Evolutionary conservation across 2,329 filamentous ascomycete genomes (phyloP).

Genomic region (Claviceps sp.): DNA sequence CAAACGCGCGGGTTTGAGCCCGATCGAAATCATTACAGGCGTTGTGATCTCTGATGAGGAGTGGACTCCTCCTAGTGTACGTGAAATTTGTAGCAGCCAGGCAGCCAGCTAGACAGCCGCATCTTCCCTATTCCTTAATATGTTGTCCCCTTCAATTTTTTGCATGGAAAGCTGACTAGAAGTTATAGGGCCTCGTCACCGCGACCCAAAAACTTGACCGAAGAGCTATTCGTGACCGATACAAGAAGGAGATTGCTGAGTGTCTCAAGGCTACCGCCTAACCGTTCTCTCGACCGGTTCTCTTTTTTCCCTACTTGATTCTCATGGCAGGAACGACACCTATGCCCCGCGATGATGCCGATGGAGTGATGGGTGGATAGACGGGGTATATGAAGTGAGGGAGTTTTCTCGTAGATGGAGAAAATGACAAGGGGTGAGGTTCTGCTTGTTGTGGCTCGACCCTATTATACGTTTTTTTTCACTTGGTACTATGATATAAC

Average conservation of each 20-base stretch:
- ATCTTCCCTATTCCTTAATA: not conserved
- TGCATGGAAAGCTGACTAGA: not conserved
- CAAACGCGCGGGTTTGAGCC: conserved; percentile 50
- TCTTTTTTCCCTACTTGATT: not conserved
- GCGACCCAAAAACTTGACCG: conserved; percentile 51
- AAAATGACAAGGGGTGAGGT: not conserved
- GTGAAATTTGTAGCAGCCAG: conserved; percentile 20
- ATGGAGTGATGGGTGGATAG: not conserved
- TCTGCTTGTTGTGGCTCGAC: not conserved
- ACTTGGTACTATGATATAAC: too few relatives aligned
- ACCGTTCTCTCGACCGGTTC: too few relatives aligned
- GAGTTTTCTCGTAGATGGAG: not conserved
- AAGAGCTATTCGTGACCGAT: conserved; percentile 34
- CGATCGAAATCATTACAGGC: conserved; percentile 63
- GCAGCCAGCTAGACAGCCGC: not conserved
- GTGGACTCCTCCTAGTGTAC: conserved; percentile 75
- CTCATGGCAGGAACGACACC: not conserved
- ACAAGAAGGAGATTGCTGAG: conserved; percentile 37
- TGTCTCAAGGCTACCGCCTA: conserved; percentile 18
- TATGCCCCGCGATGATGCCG: not conserved
- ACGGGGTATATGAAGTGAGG: not conserved
- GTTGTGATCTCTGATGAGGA: conserved; percentile 74
- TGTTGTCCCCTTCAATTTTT: too few relatives aligned
- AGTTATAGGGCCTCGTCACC: conserved; percentile 41
- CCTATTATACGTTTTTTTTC: not conserved